These are phyloP conservation scores for Xylariaceae sp. DNA, from an alignment of 2,329 filamentous ascomycete genomes.

Conservation along the genomic window DNA sequence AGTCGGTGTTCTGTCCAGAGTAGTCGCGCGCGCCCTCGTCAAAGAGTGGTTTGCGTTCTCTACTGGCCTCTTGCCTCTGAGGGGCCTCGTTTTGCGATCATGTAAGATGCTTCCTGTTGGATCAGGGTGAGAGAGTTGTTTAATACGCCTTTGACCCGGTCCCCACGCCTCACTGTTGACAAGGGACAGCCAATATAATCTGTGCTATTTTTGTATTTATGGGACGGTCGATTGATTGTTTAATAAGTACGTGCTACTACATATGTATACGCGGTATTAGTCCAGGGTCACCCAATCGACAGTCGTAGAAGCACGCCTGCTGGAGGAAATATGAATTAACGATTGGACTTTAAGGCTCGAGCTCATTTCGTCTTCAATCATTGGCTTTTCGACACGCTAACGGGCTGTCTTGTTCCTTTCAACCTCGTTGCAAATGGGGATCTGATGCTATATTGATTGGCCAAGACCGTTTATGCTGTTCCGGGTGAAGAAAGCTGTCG, in stretches of 20 bases:
- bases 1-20: background rate
- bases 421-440: slow-evolving; percentile 9
- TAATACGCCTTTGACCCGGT: background rate
- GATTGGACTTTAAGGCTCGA: background rate
- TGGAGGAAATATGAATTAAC: background rate
- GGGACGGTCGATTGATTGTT: background rate
- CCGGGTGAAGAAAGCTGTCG: too few species aligned
- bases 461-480: background rate
- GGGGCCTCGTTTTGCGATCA: background rate
- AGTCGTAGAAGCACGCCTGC: background rate
- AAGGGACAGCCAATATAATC: background rate
- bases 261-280: background rate
- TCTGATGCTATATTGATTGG: slow-evolving; percentile 4
- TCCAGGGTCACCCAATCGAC: background rate
- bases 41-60: background rate
- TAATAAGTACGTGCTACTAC: background rate
- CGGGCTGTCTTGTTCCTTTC: background rate
- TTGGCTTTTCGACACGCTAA: slow-evolving; percentile 14
- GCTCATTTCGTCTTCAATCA: slow-evolving; percentile 1
- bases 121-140: background rate
- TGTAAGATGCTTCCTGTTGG: background rate
- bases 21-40: background rate
- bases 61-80: background rate
- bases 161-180: background rate
- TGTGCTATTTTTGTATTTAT: background rate